Evolutionary conservation across 371 early-diverging fungal species (phyloP).

Genomic region (Apophysomyces elegans): DNA sequence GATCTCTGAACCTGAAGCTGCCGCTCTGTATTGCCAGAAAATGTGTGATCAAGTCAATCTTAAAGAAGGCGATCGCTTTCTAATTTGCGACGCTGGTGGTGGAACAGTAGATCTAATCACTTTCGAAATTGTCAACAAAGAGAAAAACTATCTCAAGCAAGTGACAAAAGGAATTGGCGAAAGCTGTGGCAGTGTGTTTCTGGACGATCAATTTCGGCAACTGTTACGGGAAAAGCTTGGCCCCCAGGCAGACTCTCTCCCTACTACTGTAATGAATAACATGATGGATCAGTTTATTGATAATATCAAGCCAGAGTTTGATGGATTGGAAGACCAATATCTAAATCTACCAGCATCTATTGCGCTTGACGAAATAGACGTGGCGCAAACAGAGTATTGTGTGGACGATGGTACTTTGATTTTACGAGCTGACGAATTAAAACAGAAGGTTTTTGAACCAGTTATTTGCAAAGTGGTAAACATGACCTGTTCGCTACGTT

Average conservation of each 20-base stretch:
- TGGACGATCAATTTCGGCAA: constrained; percentile 51
- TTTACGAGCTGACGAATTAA: constrained; percentile 51
- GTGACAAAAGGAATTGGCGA: constrained; percentile 67
- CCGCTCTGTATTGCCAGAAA: constrained; percentile 60
- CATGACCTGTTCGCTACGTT: neutral
- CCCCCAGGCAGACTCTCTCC: constrained; percentile 33
- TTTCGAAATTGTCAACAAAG: constrained; percentile 37
- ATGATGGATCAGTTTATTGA: constrained; percentile 63
- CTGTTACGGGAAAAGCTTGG: constrained; percentile 51
- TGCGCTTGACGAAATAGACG: constrained; percentile 37
- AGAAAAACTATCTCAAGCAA: constrained; percentile 48
- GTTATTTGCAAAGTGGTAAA: constrained; percentile 55
- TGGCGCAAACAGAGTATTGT: constrained; percentile 32
- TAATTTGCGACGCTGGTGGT: constrained; percentile 71
- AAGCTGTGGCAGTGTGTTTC: constrained; percentile 60
- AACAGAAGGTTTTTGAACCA: constrained; percentile 61
- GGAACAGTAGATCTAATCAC: constrained; percentile 66
- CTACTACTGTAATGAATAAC: constrained; percentile 47
- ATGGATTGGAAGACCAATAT: constrained; percentile 54
- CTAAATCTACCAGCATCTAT: constrained; percentile 50
- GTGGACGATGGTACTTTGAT: constrained; percentile 57
- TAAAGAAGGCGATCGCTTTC: constrained; percentile 51
- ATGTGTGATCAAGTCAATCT: constrained; percentile 60
- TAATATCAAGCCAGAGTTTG: constrained; percentile 61
- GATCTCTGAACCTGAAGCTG: constrained; percentile 66